phyloP scores from a whole-genome alignment of 306 rosid species.

The Cucurbita moschata region DNA sequence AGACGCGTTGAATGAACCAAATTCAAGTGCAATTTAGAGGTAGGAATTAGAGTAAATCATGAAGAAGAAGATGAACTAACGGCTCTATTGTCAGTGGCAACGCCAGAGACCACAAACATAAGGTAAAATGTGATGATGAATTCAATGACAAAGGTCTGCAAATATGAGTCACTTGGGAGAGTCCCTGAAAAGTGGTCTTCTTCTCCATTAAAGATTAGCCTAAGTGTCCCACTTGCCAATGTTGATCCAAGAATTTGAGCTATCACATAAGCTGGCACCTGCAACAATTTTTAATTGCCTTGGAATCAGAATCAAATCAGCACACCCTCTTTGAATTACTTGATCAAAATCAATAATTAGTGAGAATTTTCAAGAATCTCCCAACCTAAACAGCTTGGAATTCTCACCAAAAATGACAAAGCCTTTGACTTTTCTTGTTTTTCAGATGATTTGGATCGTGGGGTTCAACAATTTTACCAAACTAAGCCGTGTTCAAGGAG shows the following conservation, averaged over 20 bases:
- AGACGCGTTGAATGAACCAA: neutral
- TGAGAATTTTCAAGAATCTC: no score
- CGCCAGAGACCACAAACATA: slow-evolving; percentile 66
- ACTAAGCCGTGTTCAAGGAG: neutral
- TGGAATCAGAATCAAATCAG: neutral
- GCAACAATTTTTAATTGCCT: neutral
- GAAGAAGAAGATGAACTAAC: slow-evolving; percentile 16
- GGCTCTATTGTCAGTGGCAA: slow-evolving; percentile 73
- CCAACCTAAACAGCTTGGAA: neutral
- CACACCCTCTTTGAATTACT: neutral
- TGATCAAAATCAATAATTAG: no score
- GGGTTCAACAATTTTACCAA: neutral
- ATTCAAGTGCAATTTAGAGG: neutral
- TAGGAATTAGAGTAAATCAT: neutral
- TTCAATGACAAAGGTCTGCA: slow-evolving; percentile 65
- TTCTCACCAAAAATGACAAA: neutral
- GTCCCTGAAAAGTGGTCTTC: slow-evolving; percentile 51
- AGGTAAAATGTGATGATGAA: slow-evolving; percentile 72
- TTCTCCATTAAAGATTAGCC: slow-evolving; percentile 31
- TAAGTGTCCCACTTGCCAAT: slow-evolving; percentile 63
- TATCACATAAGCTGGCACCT: slow-evolving; percentile 57
- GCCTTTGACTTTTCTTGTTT: neutral
- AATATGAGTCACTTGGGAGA: slow-evolving; percentile 24
- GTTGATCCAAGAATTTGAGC: slow-evolving; percentile 62
- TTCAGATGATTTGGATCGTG: neutral